phyloP scores from a whole-genome alignment of 306 rosid genomes.

The Datisca glomerata region DNA sequence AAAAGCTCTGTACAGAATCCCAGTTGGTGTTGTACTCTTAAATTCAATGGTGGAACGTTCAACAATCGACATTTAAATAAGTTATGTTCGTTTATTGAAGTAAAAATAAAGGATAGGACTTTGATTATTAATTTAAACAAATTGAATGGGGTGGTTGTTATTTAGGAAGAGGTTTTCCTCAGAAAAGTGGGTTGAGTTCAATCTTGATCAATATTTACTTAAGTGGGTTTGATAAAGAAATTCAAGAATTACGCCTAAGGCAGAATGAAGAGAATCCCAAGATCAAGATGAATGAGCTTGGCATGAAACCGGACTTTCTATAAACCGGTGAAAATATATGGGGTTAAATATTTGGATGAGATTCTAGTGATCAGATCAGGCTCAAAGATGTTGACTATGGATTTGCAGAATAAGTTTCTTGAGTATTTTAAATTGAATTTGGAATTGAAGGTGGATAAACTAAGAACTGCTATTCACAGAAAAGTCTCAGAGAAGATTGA shows the following conservation, averaged over 20 bases:
- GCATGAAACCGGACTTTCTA: conserved; percentile 28
- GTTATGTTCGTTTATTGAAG: conserved; percentile 33
- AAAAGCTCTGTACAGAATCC: conserved; percentile 47
- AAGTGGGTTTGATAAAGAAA: conserved; percentile 61
- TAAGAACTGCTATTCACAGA: conserved; percentile 59
- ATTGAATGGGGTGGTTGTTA: conserved; percentile 46
- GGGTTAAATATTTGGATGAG: conserved; percentile 79
- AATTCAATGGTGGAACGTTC: conserved; percentile 23
- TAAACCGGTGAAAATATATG: conserved; percentile 78
- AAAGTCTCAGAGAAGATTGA: conserved; percentile 73
- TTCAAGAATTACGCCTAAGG: conserved; percentile 51
- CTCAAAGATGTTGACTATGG: conserved; percentile 49
- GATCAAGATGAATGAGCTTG: conserved; percentile 20
- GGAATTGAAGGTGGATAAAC: conserved; percentile 46
- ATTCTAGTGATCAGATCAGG: conserved; percentile 60
- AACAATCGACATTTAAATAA: conserved; percentile 25
- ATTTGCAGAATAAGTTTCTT: conserved; percentile 38
- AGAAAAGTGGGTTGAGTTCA: conserved; percentile 58
- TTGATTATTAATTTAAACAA: conserved; percentile 23
- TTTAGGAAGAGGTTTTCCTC: conserved; percentile 73
- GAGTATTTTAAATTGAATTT: conserved; percentile 45
- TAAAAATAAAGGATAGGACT: conserved; percentile 29
- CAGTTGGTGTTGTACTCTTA: conserved; percentile 42
- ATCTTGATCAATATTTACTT: conserved; percentile 64
- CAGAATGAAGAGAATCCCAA: conserved; percentile 36